Percentiles rank a stretch among this genome's conserved stretches.
These are phyloP conservation scores for Ogataea salicorniae DNA, from an alignment of 805 yeast genomes.

Conservation along the genomic window DNA sequence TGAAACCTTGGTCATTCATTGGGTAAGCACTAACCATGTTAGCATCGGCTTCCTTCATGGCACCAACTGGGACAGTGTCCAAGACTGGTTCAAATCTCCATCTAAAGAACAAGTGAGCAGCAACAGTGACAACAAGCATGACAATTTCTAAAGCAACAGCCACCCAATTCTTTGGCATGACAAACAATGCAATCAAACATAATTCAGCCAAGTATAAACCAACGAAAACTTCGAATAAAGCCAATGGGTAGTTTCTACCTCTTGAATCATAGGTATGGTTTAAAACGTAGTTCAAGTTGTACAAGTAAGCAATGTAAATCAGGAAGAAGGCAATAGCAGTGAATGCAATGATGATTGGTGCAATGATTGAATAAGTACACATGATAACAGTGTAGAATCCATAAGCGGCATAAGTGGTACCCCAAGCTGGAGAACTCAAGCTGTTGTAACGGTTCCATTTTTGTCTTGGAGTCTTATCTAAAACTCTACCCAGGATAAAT, in stretches of 20 bases:
- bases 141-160: slow-evolving; percentile 65
- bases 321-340: slow-evolving; percentile 53
- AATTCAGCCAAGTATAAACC: slow-evolving; percentile 69
- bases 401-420: slow-evolving; percentile 73
- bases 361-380: slow-evolving; percentile 70
- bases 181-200: slow-evolving; percentile 65
- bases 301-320: slow-evolving; percentile 56
- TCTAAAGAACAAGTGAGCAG: slow-evolving; percentile 54
- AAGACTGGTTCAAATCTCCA: slow-evolving; percentile 56
- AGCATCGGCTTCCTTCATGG: slow-evolving; percentile 42
- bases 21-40: slow-evolving; percentile 43
- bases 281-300: slow-evolving; percentile 59
- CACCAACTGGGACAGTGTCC: slow-evolving; percentile 68
- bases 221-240: slow-evolving; percentile 66
- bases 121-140: slow-evolving; percentile 52
- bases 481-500: slow-evolving; percentile 59
- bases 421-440: slow-evolving; percentile 70
- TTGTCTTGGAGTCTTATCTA: slow-evolving; percentile 88
- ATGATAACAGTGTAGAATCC: slow-evolving; percentile 71
- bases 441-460: slow-evolving; percentile 75
- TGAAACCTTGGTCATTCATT: slow-evolving; percentile 55
- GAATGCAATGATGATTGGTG: slow-evolving; percentile 68
- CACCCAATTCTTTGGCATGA: slow-evolving; percentile 76
- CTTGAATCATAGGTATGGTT: slow-evolving; percentile 57
- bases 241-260: slow-evolving; percentile 70